Base-by-base conservation (phyloP, 2,329 filamentous ascomycete species). In the Colletotrichum sp. region DNA sequence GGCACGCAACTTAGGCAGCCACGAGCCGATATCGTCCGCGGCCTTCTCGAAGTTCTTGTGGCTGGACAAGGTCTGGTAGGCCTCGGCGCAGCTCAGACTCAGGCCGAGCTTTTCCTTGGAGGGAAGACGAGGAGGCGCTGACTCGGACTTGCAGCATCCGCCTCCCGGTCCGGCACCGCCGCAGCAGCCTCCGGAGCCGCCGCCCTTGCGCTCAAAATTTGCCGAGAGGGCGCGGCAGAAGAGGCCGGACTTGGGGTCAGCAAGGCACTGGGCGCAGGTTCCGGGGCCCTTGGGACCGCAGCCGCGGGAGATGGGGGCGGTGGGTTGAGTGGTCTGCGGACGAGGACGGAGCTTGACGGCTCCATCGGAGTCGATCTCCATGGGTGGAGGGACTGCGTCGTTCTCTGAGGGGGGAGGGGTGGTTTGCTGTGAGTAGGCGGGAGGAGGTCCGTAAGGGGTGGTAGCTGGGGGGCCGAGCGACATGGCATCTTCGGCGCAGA, bases 201-300 rank as follows among this genome's bases (percentile, higher is more conserved):
- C 83, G 24, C 82, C 81, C 64, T 86, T 84, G 75, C 86, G 87
- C 74, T 88, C 86, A 75, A 91, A 86, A 78, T 87, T 93, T 76
- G 94, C 94, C 28, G 94, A 94, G 68, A 96, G 90, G 13, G 94
- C 93, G 77, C 95, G 94, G 84, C 95, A 97, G 86, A 97, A 97
- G 48, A 96, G 90, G 2, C 94, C 95, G 4, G 94, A 95, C 81
- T 94, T 93, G 21, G 95, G 94, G 81, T 96, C 94, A 3, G 91
- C 88, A 74, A 93, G 89, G 81, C 95, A 97, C 84, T 96, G 94
- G 5, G 93, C 90, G 81, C 95, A 97, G 18, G 93, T 94, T 12
- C 95, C 95, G 0, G 95, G 95, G 0, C 94, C 94, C 69, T 93
- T 93, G 48, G 90, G 88, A 30, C 94, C 90, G 74, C 90, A 92